Evolutionary conservation across 129 eudicot genomes (phyloP).

Genomic region (Tagetes patula): DNA sequence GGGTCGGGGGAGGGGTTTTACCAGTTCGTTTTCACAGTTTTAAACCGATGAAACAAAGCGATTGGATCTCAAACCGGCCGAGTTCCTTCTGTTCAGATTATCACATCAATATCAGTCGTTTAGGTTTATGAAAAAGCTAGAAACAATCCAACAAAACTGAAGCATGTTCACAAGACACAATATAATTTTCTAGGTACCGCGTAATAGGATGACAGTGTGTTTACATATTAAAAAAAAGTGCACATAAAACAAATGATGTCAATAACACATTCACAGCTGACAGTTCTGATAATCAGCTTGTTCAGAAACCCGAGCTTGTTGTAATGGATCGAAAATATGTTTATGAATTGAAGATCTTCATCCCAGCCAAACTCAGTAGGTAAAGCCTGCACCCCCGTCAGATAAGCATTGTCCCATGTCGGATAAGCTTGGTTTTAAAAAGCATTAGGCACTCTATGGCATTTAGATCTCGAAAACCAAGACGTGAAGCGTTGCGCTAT

Average conservation of each 20-base stretch:
- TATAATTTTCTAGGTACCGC: background rate
- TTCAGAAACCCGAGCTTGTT: background rate
- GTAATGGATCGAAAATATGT: background rate
- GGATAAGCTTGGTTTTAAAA: background rate
- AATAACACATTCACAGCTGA: background rate
- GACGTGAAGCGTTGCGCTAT: background rate
- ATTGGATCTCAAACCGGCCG: too few relatives aligned
- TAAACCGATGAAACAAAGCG: too few relatives aligned
- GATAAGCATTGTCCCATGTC: background rate
- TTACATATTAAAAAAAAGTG: background rate
- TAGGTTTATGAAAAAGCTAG: too few relatives aligned
- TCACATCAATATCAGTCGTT: too few relatives aligned
- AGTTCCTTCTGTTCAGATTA: too few relatives aligned
- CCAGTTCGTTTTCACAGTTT: too few relatives aligned
- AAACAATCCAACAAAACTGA: background rate
- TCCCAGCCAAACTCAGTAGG: slow-evolving; percentile 4
- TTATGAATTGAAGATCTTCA: background rate
- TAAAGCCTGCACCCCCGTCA: slow-evolving; percentile 7
- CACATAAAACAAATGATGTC: background rate
- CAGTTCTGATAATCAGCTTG: slow-evolving; percentile 10
- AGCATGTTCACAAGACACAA: slow-evolving; percentile 3
- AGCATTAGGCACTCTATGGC: background rate
- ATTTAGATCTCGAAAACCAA: background rate
- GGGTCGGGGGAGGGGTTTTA: too few relatives aligned
- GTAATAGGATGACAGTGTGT: background rate